These are phyloP conservation scores for Mortierella alpina DNA, from an alignment of 192 early-diverging fungal species.

Conservation along the genomic window DNA sequence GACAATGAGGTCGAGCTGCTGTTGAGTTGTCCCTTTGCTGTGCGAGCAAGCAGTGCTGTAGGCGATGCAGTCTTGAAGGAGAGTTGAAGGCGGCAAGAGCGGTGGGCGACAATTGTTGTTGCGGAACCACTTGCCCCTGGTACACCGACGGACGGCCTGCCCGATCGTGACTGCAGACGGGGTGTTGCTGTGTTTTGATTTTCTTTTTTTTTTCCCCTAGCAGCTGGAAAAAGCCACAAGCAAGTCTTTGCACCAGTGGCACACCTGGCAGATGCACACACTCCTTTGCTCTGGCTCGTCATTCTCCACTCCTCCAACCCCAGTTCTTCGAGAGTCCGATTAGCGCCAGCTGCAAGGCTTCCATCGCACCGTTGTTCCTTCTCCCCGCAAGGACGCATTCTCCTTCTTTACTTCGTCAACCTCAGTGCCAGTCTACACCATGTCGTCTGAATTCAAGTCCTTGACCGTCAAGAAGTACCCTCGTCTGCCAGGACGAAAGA, in stretches of 20 bases:
- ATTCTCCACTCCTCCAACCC: neutral
- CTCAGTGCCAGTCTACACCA: neutral
- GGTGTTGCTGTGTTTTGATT: too few relatives aligned
- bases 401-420: neutral
- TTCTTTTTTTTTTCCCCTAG: constrained; percentile 19
- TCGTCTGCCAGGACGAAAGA: constrained; percentile 63
- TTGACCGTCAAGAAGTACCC: constrained; percentile 66
- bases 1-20: neutral
- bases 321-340: neutral
- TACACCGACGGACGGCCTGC: too few relatives aligned
- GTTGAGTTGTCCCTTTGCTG: neutral
- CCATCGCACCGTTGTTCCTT: too few relatives aligned
- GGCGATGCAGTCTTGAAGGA: neutral
- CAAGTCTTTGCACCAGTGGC: neutral
- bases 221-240: neutral
- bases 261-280: neutral
- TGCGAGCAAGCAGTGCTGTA: neutral
- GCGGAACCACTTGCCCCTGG: too few relatives aligned
- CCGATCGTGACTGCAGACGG: too few relatives aligned
- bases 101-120: too few relatives aligned
- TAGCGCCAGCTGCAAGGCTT: too few relatives aligned
- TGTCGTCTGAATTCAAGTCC: constrained; percentile 68
- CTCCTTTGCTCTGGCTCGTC: constrained; percentile 1
- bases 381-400: too few relatives aligned
- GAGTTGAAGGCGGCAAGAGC: too few relatives aligned